phyloP scores from a whole-genome alignment of 2,329 filamentous ascomycete species.

The Cladosporium austrohemisphaericum region DNA sequence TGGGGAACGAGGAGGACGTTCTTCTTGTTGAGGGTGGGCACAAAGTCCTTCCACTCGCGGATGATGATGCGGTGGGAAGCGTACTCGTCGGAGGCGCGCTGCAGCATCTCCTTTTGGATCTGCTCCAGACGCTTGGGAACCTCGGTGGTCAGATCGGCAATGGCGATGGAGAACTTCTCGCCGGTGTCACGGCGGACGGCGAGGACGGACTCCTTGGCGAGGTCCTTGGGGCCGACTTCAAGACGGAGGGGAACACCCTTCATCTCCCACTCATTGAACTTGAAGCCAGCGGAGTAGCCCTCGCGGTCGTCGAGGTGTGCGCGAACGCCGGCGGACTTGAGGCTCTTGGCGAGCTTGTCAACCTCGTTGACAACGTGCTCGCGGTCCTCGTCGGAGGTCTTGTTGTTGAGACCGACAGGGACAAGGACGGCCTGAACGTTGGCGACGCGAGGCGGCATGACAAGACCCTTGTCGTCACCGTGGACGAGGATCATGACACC shows the following conservation, averaged over 20 bases:
- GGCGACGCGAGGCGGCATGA: slow-evolving; percentile 85
- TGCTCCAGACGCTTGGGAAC: slow-evolving; percentile 80
- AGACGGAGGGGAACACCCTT: slow-evolving; percentile 91
- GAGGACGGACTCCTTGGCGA: slow-evolving; percentile 77
- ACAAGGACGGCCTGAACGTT: slow-evolving; percentile 83
- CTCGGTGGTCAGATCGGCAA: slow-evolving; percentile 67
- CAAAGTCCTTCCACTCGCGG: slow-evolving; percentile 83
- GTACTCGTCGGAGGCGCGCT: slow-evolving; percentile 73
- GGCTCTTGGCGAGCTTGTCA: slow-evolving; percentile 62
- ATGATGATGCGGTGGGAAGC: slow-evolving; percentile 74
- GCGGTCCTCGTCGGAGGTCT: slow-evolving; percentile 74
- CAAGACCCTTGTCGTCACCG: slow-evolving; percentile 90
- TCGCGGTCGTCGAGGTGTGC: slow-evolving; percentile 80
- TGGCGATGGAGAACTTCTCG: slow-evolving; percentile 75
- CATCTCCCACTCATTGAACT: slow-evolving; percentile 98
- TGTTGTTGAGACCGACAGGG: slow-evolving; percentile 88
- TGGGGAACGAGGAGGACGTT: slow-evolving; percentile 90
- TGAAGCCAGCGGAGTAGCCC: slow-evolving; percentile 89
- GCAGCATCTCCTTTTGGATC: slow-evolving; percentile 80
- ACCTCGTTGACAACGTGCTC: slow-evolving; percentile 72
- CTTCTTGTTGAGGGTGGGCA: slow-evolving; percentile 84
- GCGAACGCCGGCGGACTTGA: slow-evolving; percentile 72
- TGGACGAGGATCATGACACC: slow-evolving; percentile 99
- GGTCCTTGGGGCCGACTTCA: slow-evolving; percentile 94
- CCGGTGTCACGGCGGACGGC: slow-evolving; percentile 80